phyloP scores from a whole-genome alignment of 2,329 filamentous ascomycete genomes.

The Fusarium incarnatum region DNA sequence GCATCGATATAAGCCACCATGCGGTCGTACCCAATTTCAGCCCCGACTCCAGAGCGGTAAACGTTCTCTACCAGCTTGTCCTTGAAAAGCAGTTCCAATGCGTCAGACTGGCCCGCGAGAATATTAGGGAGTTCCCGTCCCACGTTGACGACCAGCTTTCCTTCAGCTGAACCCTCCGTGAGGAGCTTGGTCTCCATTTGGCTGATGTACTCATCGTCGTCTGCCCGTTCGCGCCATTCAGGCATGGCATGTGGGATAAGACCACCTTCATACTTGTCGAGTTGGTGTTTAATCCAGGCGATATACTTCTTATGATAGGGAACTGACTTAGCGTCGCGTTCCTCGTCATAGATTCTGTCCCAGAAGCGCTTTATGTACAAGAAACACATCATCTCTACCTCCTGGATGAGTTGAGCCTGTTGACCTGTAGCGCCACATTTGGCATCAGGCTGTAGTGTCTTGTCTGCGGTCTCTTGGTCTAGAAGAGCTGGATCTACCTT shows the following conservation, averaged over 20 bases:
- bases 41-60: conserved; percentile 1
- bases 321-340: neutral
- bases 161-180: neutral
- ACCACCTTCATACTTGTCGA: neutral
- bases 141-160: conserved; percentile 8
- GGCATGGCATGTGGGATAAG: neutral
- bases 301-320: conserved; percentile 7
- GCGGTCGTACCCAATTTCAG: neutral
- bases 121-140: neutral
- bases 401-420: conserved; percentile 4
- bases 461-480: neutral
- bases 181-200: conserved; percentile 4
- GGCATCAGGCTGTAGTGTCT: conserved; percentile 2
- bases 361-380: conserved; percentile 15
- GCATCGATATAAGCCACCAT: conserved; percentile 5
- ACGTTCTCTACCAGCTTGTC: conserved; percentile 11
- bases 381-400: conserved; percentile 14
- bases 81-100: conserved; percentile 9
- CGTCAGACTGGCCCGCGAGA: conserved; percentile 1
- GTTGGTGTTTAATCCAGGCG: conserved; percentile 8
- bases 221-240: neutral
- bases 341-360: neutral
- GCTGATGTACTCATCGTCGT: neutral
- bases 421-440: neutral
- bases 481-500: conserved; percentile 3